phyloP scores from a whole-genome alignment of 2,329 filamentous ascomycete species.

The Dactylellina sp. region DNA sequence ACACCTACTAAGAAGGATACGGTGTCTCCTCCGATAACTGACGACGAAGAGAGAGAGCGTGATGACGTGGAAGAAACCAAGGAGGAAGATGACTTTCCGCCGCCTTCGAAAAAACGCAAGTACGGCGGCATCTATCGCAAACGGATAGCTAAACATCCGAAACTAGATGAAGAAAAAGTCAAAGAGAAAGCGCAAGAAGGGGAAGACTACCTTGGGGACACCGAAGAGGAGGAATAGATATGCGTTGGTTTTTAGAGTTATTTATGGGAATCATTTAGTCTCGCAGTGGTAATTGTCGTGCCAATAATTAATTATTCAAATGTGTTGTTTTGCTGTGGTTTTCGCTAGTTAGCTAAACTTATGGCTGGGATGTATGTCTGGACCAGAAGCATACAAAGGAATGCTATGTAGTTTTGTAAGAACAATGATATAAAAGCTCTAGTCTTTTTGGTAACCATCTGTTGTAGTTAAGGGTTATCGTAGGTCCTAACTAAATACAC shows the following conservation, averaged over 20 bases:
- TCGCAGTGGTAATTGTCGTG: too few species aligned
- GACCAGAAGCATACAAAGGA: too few species aligned
- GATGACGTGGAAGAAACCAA: slow-evolving; percentile 10
- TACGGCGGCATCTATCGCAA: slow-evolving; percentile 11
- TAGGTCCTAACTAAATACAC: too few species aligned
- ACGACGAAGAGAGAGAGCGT: slow-evolving; percentile 29
- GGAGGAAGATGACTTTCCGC: neutral
- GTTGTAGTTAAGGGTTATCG: too few species aligned
- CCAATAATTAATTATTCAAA: too few species aligned
- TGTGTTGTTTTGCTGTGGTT: too few species aligned
- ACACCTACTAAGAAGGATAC: slow-evolving; percentile 19
- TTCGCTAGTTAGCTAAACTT: too few species aligned
- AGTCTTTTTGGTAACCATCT: too few species aligned
- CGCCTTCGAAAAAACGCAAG: slow-evolving; percentile 33
- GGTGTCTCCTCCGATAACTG: slow-evolving; percentile 32
- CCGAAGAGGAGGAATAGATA: slow-evolving; percentile 24
- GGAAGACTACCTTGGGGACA: neutral
- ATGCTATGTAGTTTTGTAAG: too few species aligned
- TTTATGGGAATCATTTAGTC: too few species aligned
- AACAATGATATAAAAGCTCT: too few species aligned
- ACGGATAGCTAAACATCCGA: slow-evolving; percentile 10
- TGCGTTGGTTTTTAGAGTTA: slow-evolving; percentile 24
- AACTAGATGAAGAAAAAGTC: neutral
- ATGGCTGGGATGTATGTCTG: too few species aligned
- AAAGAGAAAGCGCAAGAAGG: slow-evolving; percentile 6